Percentiles rank a stretch among this genome's conserved stretches.
Conservation (phyloP, 2,329 filamentous ascomycete genomes). For the Paecilomyces variotii region DNA sequence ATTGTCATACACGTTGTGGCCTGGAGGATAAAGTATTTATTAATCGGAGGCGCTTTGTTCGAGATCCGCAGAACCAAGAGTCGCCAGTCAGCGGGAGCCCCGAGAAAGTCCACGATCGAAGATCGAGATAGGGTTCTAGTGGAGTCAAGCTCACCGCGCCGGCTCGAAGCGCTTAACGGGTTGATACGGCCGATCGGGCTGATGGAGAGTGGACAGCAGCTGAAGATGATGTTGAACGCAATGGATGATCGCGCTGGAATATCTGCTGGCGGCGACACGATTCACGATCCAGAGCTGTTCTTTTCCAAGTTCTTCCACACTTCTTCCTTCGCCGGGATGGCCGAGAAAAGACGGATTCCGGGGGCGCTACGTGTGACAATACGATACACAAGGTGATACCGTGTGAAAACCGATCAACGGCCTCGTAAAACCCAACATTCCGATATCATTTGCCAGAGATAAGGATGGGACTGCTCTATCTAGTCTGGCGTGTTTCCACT, state of each 20-base stretch:
- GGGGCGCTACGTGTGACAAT: background rate
- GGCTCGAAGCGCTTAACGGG: background rate
- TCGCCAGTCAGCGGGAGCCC: background rate
- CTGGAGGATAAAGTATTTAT: background rate
- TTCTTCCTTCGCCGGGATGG: background rate
- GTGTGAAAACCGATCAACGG: background rate
- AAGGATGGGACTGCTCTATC: background rate
- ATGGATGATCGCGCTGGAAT: background rate
- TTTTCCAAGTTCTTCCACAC: background rate
- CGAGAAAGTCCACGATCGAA: background rate
- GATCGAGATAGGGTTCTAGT: constrained; percentile 12
- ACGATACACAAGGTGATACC: background rate
- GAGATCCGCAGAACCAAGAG: background rate
- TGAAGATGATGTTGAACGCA: background rate
- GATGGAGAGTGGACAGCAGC: background rate
- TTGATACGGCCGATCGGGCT: background rate
- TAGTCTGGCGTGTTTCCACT: background rate
- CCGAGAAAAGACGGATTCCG: background rate
- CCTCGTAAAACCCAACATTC: background rate
- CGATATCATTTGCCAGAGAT: background rate
- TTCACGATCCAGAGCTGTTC: background rate
- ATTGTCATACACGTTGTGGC: background rate
- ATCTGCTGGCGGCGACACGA: background rate
- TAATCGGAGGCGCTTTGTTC: background rate
- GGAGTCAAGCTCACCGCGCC: constrained; percentile 6